phyloP scores from a whole-genome alignment of 2,329 filamentous ascomycete species.

The Calonectria montana region DNA sequence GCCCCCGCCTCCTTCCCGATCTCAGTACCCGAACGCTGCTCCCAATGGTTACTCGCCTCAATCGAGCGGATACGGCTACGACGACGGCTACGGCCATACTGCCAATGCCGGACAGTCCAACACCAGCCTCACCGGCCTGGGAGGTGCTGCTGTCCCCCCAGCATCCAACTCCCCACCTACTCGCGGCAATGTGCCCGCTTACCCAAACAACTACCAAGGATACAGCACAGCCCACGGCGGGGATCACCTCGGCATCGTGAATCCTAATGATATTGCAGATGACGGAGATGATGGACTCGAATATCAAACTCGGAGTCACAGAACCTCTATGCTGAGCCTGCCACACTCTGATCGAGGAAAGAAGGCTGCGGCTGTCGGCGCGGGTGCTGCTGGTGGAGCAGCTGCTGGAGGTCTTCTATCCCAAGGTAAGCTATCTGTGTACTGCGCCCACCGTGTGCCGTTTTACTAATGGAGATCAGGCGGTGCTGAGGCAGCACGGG shows the following conservation, averaged over 20 bases:
- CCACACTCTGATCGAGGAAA: slow-evolving; percentile 54
- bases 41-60: slow-evolving; percentile 34
- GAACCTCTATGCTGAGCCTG: slow-evolving; percentile 70
- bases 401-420: slow-evolving; percentile 53
- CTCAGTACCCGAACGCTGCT: slow-evolving; percentile 36
- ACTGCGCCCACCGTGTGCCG: neutral
- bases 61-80: slow-evolving; percentile 39
- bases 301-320: slow-evolving; percentile 56
- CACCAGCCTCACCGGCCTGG: slow-evolving; percentile 49
- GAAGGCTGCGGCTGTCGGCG: slow-evolving; percentile 50
- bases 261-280: slow-evolving; percentile 85
- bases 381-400: slow-evolving; percentile 57
- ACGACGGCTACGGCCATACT: slow-evolving; percentile 26
- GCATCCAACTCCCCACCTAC: slow-evolving; percentile 31
- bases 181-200: slow-evolving; percentile 48
- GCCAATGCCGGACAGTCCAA: slow-evolving; percentile 45
- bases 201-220: slow-evolving; percentile 75
- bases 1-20: slow-evolving; percentile 52
- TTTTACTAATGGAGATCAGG: slow-evolving; percentile 25
- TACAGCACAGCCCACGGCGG: slow-evolving; percentile 61
- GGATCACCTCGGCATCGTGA: slow-evolving; percentile 68
- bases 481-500: slow-evolving; percentile 53
- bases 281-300: slow-evolving; percentile 88
- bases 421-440: slow-evolving; percentile 42
- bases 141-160: slow-evolving; percentile 43